phyloP scores from a whole-genome alignment of 2,329 filamentous ascomycete genomes.

The Tricladium varicosporioides region DNA sequence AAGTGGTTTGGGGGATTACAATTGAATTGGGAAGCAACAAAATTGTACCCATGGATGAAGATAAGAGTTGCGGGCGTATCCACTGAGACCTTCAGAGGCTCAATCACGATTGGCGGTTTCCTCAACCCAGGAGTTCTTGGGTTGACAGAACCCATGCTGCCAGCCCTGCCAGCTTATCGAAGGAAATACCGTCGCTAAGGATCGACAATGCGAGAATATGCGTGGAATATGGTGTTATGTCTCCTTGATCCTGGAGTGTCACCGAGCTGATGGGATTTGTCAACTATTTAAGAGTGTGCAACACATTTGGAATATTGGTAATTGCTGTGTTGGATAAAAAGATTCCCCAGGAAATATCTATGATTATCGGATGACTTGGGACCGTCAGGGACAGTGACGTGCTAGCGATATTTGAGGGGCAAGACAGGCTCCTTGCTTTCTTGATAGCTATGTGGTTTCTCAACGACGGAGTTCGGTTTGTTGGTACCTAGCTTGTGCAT shows the following conservation, averaged over 20 bases:
- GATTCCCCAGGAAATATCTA: too few relatives aligned
- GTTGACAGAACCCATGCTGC: neutral
- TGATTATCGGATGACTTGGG: too few relatives aligned
- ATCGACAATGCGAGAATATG: neutral
- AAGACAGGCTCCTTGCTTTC: too few relatives aligned
- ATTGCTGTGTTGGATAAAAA: too few relatives aligned
- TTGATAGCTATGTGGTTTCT: too few relatives aligned
- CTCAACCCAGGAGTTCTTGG: neutral
- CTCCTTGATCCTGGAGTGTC: neutral
- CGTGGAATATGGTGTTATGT: neutral
- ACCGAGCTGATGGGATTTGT: neutral
- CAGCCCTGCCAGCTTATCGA: neutral
- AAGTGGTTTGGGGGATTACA: constrained; percentile 4
- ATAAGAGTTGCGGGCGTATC: constrained; percentile 11
- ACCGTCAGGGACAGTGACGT: too few relatives aligned
- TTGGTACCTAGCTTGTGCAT: too few relatives aligned
- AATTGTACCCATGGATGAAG: constrained; percentile 18
- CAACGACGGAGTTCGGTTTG: too few relatives aligned
- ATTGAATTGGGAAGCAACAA: constrained; percentile 8
- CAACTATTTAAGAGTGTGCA: neutral
- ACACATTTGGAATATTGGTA: neutral
- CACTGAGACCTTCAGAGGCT: neutral
- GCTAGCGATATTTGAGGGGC: too few relatives aligned
- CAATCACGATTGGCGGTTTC: constrained; percentile 11
- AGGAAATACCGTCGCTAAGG: neutral